Conservation (phyloP, 2,329 filamentous ascomycete genomes). For the Pezizomycotina sp. region DNA sequence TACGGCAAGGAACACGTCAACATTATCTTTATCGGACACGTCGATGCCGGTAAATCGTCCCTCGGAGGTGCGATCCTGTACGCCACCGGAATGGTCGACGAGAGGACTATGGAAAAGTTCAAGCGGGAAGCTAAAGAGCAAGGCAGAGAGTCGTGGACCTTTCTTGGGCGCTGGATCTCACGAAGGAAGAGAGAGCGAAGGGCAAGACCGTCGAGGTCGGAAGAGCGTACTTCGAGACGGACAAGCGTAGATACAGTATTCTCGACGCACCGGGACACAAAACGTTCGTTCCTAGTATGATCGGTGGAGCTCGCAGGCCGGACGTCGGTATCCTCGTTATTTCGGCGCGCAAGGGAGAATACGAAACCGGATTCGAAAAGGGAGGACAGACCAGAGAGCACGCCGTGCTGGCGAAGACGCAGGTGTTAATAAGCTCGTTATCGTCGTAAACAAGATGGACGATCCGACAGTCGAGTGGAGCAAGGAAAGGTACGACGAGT, state of each 20-base stretch:
- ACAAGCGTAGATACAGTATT: constrained; percentile 90
- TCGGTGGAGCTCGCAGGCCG: constrained; percentile 82
- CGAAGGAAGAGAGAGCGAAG: constrained; percentile 87
- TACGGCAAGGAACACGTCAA: constrained; percentile 88
- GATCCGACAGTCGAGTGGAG: constrained; percentile 94
- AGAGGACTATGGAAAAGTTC: constrained; percentile 96
- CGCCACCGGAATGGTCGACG: constrained; percentile 95
- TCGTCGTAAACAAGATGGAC: constrained; percentile 99
- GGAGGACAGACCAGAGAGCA: constrained; percentile 95
- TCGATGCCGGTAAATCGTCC: constrained; percentile 95
- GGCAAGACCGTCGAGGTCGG: constrained; percentile 98
- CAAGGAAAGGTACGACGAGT: constrained; percentile 81
- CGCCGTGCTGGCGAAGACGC: constrained; percentile 92
- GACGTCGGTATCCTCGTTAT: constrained; percentile 93
- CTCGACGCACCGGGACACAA: constrained; percentile 95
- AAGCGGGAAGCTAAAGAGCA: constrained; percentile 91
- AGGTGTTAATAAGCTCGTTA: constrained; percentile 89
- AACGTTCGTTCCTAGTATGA: constrained; percentile 96
- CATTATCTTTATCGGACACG: constrained; percentile 94
- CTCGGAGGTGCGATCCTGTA: constrained; percentile 87
- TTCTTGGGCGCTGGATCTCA: constrained; percentile 94
- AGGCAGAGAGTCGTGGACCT: constrained; percentile 94
- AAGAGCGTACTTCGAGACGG: constrained; percentile 88
- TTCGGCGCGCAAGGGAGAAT: constrained; percentile 91
- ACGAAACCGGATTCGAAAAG: constrained; percentile 94